phyloP scores from a whole-genome alignment of 83 land plant genomes.

The Thuja plicata region DNA sequence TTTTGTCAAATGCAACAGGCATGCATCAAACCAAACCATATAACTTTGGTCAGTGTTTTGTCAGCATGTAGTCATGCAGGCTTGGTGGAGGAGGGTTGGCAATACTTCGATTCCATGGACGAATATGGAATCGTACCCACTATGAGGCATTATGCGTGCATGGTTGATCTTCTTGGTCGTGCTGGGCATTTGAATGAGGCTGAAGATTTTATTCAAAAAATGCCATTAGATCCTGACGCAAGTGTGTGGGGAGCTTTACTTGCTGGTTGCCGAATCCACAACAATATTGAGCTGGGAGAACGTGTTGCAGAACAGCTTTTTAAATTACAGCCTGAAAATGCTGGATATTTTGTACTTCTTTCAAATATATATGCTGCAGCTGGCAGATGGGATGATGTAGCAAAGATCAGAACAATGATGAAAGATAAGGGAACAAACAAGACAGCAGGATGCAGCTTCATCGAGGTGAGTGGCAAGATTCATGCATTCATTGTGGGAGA shows the following conservation, averaged over 20 bases:
- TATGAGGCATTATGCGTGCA: constrained; percentile 10
- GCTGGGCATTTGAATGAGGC: constrained; percentile 9
- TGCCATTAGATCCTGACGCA: neutral
- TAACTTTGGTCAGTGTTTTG: constrained; percentile 8
- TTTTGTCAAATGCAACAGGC: constrained; percentile 5
- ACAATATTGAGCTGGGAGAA: constrained; percentile 4
- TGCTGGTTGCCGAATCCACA: constrained; percentile 14
- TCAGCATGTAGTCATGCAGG: constrained; percentile 16
- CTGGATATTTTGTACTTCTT: neutral
- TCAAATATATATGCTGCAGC: neutral
- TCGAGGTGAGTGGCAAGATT: neutral
- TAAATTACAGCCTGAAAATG: neutral
- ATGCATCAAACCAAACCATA: constrained; percentile 1
- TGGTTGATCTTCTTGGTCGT: constrained; percentile 19
- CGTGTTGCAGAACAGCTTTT: neutral
- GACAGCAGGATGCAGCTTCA: neutral
- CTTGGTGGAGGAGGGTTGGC: neutral
- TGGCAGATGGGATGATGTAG: constrained; percentile 1
- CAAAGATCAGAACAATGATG: neutral
- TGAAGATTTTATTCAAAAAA: neutral
- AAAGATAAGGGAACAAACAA: neutral
- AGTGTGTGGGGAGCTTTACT: constrained; percentile 9
- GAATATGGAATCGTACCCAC: constrained; percentile 6
- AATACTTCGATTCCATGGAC: neutral
- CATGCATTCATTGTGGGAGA: neutral